Conservation (phyloP, 768 basidiomycete genomes). For the Bullera alba region DNA sequence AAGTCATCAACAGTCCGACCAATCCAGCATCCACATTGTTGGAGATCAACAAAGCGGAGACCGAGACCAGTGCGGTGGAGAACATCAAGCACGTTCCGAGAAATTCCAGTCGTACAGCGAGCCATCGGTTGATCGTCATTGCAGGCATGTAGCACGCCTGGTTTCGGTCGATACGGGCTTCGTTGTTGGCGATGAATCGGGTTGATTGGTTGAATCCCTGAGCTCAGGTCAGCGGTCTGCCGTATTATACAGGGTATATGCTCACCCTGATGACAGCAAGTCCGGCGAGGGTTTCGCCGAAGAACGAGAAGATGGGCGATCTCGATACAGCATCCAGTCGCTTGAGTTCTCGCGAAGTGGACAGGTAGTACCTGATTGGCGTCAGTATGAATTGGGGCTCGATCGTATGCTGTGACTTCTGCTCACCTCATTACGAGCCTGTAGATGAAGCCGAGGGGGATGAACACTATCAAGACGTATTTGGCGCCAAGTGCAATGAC, state of each 20-base stretch:
- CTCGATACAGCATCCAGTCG: conserved; percentile 57
- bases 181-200: conserved; percentile 45
- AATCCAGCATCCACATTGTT: conserved; percentile 73
- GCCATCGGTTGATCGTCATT: conserved; percentile 56
- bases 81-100: conserved; percentile 75
- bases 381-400: background rate
- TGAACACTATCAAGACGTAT: conserved; percentile 64
- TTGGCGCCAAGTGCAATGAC: conserved; percentile 81
- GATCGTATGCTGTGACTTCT: background rate
- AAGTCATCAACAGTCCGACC: conserved; percentile 77
- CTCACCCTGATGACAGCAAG: conserved; percentile 36
- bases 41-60: conserved; percentile 64
- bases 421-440: conserved; percentile 67
- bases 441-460: conserved; percentile 76
- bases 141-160: conserved; percentile 69
- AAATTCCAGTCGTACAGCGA: conserved; percentile 74
- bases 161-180: conserved; percentile 68
- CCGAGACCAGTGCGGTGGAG: conserved; percentile 60
- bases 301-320: conserved; percentile 74
- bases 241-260: conserved; percentile 2
- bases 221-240: conserved; percentile 10
- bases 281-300: conserved; percentile 45
- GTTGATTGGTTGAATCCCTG: conserved; percentile 42
- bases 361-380: conserved; percentile 66
- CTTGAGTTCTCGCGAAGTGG: conserved; percentile 46